Conservation (phyloP, 2,329 filamentous ascomycete genomes). For the Davidsoniella eucalypti region DNA sequence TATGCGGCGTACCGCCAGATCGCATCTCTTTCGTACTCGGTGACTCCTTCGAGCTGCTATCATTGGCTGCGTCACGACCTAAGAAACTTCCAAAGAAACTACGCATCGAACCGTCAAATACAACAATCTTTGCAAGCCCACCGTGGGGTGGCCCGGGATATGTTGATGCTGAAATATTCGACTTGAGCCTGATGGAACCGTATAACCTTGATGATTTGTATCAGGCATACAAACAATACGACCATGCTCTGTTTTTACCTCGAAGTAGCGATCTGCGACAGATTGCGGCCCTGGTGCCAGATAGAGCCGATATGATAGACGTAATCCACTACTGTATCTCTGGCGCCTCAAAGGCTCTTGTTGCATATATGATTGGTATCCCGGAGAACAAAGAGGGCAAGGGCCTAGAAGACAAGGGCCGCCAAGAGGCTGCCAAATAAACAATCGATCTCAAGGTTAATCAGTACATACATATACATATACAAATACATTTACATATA, state of each 20-base stretch:
- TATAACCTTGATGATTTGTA: slow-evolving; percentile 55
- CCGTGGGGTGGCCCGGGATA: slow-evolving; percentile 46
- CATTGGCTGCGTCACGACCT: slow-evolving; percentile 15
- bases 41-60: slow-evolving; percentile 52
- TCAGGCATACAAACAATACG: slow-evolving; percentile 40
- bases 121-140: slow-evolving; percentile 40
- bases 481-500: too few species aligned
- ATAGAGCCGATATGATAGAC: slow-evolving; percentile 39
- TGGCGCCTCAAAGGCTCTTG: slow-evolving; percentile 70
- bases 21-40: slow-evolving; percentile 72
- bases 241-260: slow-evolving; percentile 65
- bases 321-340: slow-evolving; percentile 85
- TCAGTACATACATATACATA: too few species aligned
- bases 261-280: slow-evolving; percentile 71
- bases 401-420: too few species aligned
- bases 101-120: slow-evolving; percentile 24
- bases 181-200: slow-evolving; percentile 73
- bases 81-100: slow-evolving; percentile 24
- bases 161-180: slow-evolving; percentile 51
- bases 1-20: slow-evolving; percentile 61
- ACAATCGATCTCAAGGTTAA: too few species aligned
- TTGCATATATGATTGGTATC: slow-evolving; percentile 38
- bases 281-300: slow-evolving; percentile 40
- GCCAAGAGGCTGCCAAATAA: too few species aligned
- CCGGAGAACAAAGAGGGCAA: neutral